A percentile compares a stretch with the other conserved stretches of the same genome.
Conservation (phyloP, 257 asterid genomes). For the Solanum sparsipilum region DNA sequence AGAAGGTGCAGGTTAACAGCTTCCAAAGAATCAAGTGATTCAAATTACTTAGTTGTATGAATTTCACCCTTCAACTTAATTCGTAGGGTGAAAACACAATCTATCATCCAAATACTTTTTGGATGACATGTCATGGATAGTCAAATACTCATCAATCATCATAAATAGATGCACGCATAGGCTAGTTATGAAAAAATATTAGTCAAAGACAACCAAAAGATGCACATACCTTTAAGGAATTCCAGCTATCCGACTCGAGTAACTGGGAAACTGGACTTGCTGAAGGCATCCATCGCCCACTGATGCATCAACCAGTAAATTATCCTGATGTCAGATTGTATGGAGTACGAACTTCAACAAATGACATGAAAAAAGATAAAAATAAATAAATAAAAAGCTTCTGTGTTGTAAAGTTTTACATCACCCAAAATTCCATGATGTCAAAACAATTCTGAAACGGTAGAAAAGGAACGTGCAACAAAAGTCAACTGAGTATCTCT, state of each 20-base stretch:
- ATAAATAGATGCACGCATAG: background rate
- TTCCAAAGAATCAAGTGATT: background rate
- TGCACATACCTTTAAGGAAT: conserved; percentile 47
- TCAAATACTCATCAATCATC: background rate
- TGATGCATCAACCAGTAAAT: conserved; percentile 98
- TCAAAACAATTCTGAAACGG: background rate
- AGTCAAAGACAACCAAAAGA: background rate
- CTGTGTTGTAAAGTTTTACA: background rate
- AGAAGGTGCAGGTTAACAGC: background rate
- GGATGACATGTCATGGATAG: background rate
- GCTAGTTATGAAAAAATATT: background rate
- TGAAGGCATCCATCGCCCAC: conserved; percentile 84
- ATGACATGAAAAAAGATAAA: conserved; percentile 4
- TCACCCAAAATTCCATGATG: background rate
- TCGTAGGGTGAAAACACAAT: background rate
- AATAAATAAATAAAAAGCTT: background rate
- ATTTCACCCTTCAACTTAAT: background rate
- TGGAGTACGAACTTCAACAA: conserved; percentile 48
- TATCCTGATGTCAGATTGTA: conserved; percentile 85
- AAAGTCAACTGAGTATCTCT: background rate
- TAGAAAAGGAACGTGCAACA: background rate
- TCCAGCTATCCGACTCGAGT: conserved; percentile 68
- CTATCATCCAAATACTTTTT: background rate
- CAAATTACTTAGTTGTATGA: background rate
- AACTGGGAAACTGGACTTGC: conserved; percentile 52